Percentiles rank a stretch among this genome's conserved stretches.
Conservation (phyloP, 495 filamentous ascomycete genomes). For the Thermothielavioides terrestris region DNA sequence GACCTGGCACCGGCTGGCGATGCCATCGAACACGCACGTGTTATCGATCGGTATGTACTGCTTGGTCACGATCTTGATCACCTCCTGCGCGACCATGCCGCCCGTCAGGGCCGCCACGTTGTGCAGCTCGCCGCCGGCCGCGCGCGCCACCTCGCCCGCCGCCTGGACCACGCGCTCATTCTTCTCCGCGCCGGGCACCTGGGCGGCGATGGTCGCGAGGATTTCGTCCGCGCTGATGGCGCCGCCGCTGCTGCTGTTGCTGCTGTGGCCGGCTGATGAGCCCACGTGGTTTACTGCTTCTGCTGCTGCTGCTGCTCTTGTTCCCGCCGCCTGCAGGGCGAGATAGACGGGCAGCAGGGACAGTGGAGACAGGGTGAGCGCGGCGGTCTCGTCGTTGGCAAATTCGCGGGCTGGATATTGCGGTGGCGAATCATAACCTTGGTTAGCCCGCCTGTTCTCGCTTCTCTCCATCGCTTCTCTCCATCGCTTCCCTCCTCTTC, state of each 20-base stretch:
- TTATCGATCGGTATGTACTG: conserved; percentile 96
- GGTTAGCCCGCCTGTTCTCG: no score
- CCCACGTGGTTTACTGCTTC: no score
- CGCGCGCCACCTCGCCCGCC: conserved; percentile 60
- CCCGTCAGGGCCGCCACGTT: conserved; percentile 88
- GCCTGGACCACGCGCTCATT: conserved; percentile 43
- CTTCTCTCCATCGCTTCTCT: no score
- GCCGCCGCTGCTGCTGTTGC: conserved; percentile 6
- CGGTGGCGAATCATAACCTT: conserved; percentile 7
- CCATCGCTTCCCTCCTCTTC: not conserved
- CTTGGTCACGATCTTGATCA: conserved; percentile 90
- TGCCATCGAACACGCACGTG: conserved; percentile 87
- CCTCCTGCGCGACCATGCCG: conserved; percentile 89
- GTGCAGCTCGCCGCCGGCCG: conserved; percentile 81
- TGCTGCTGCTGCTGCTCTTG: not conserved
- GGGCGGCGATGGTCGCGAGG: conserved; percentile 26
- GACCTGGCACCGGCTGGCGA: conserved; percentile 68
- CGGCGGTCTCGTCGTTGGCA: conserved; percentile 35
- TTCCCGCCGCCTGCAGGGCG: conserved; percentile 52
- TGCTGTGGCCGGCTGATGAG: no score
- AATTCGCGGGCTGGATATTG: conserved; percentile 26
- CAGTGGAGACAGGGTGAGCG: conserved; percentile 36
- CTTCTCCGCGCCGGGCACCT: conserved; percentile 37
- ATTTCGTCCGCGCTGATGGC: conserved; percentile 27
- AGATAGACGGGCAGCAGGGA: conserved; percentile 74